Evolutionary conservation across 192 early-diverging fungal species (phyloP), one percentile per base, ranked within the genome.

Genomic region (Glomus cerebriforme): DNA sequence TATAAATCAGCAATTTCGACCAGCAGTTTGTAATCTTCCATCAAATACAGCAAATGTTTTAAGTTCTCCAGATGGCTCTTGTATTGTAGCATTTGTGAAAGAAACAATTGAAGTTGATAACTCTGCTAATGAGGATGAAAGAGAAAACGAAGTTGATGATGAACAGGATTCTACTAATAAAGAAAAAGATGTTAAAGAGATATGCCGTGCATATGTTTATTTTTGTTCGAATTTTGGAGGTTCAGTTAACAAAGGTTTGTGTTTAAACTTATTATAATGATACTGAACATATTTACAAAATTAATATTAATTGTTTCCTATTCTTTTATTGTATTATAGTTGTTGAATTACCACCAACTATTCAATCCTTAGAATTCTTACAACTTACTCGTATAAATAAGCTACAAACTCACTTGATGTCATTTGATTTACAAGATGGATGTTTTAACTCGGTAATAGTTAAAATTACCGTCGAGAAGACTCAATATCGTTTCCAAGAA

Each of bases 391-490:
- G 22, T 34, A 71, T 71, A 26, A 34, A 71, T 45, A 71, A 49
- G 27, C 43, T 24, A 24, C 62, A 71, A 71, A 71, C 9, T 17
- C 43, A 71, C 24, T 27, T 71, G 22, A 71, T 27, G 19, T 26
- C 75, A 10, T 12, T 77, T 9, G 75, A 77, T 77, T 17, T 43
- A 32, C 5, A 77, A 65, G 17, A 64, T 10, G 45, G 37, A 34
- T 31, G 13, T 45, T 77, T 65, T 27, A n/a, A 31, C 12, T 77
- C 75, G 1, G 1, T 49, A 43, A 45, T 47, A 9, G 37, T 66
- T 26, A 65, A 47, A 43, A 77, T 77, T 22, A 65, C 75, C 29
- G 24, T 29, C 32, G 75, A 45, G 9, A 77, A 49, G 49, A 77
- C 59, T 45, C 59, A 77, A 45, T 77, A 58, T 24, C 31, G 64